phyloP scores from a whole-genome alignment of 1,284 basidiomycete genomes.

The Somion occarium region DNA sequence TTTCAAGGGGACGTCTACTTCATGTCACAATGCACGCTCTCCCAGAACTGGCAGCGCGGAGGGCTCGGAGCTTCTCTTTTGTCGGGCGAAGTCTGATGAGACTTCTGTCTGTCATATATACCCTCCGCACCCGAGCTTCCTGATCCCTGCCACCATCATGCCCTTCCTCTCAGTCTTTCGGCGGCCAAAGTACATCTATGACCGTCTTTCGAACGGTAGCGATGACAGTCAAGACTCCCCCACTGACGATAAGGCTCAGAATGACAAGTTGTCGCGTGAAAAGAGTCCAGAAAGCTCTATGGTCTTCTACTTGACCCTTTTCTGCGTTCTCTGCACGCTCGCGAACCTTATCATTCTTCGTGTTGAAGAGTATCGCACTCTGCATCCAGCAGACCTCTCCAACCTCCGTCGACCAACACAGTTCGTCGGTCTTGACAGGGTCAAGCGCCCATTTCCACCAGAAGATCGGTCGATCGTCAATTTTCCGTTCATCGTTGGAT shows the following conservation, averaged over 20 bases:
- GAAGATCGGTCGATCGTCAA: slow-evolving; percentile 2
- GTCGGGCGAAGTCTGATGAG: neutral
- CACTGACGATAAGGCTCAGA: neutral
- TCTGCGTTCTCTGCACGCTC: slow-evolving; percentile 10
- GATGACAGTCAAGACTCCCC: neutral
- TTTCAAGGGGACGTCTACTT: too few relatives aligned
- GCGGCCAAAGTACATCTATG: neutral
- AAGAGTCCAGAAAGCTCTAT: neutral
- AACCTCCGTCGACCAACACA: slow-evolving; percentile 5
- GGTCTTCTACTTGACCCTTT: neutral
- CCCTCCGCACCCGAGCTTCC: too few relatives aligned
- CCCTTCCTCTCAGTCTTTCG: neutral
- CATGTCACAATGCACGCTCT: too few relatives aligned
- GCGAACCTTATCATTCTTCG: slow-evolving; percentile 4
- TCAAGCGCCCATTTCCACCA: neutral
- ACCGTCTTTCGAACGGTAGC: neutral
- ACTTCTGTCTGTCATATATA: neutral
- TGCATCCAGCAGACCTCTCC: neutral
- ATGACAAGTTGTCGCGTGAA: neutral
- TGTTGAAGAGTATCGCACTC: neutral
- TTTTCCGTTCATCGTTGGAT: slow-evolving; percentile 4
- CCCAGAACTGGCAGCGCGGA: too few relatives aligned
- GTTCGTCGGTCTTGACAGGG: neutral
- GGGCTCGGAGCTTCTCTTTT: too few relatives aligned
- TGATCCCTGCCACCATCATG: neutral